Conservation (phyloP, 179 eudicot species). For the Patellifolia procumbens region DNA sequence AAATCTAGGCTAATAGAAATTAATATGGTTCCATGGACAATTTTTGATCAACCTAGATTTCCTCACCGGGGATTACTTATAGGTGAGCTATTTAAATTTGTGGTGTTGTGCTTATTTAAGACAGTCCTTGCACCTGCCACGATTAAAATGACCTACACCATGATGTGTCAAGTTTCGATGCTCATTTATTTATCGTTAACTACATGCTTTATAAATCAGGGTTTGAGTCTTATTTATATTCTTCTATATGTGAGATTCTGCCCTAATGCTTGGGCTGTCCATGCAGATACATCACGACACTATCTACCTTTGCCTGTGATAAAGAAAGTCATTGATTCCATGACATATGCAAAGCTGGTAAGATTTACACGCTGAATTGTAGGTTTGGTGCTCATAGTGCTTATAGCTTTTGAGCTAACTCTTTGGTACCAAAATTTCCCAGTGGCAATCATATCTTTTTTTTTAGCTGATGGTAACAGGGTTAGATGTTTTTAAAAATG, state of each 20-base stretch:
- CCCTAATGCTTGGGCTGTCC: conserved; percentile 24
- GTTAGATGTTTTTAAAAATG: neutral
- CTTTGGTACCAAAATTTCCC: neutral
- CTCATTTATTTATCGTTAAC: neutral
- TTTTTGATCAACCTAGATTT: conserved; percentile 78
- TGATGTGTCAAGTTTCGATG: neutral
- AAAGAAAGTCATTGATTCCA: conserved; percentile 89
- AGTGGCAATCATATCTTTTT: neutral
- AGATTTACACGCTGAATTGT: conserved; percentile 36
- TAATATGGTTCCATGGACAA: conserved; percentile 64
- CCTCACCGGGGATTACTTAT: conserved; percentile 81
- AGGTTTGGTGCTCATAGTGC: conserved; percentile 3
- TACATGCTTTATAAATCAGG: neutral
- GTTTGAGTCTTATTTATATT: neutral
- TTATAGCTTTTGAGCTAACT: neutral
- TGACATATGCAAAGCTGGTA: conserved; percentile 93
- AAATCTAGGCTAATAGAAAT: conserved; percentile 59
- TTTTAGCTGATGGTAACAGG: neutral
- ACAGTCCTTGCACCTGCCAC: too few relatives aligned
- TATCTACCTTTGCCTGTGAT: conserved; percentile 71
- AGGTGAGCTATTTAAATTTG: conserved; percentile 43
- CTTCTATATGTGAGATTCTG: neutral
- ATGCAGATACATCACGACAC: conserved; percentile 92
- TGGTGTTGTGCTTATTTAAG: neutral
- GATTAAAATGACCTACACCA: neutral